Conservation (phyloP, 495 filamentous ascomycete genomes). For the Tuber borchii region DNA sequence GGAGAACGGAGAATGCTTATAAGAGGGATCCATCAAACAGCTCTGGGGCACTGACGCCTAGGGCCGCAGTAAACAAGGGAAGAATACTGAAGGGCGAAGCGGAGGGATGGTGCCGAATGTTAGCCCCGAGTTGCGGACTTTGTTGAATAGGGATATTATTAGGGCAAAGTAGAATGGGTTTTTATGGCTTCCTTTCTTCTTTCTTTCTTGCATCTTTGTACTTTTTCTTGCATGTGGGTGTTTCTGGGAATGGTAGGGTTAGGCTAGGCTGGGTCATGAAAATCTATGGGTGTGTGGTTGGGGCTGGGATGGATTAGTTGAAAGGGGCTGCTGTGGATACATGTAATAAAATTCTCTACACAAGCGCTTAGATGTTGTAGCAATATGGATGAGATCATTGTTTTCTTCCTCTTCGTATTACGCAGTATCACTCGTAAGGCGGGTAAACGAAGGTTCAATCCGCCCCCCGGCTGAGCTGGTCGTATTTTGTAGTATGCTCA, state of each 20-base stretch:
- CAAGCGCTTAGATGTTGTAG: neutral
- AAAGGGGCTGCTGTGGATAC: neutral
- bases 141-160: constrained; percentile 65
- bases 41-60: constrained; percentile 20
- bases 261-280: neutral
- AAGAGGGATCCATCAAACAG: constrained; percentile 11
- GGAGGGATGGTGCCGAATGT: constrained; percentile 45
- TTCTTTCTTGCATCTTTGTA: neutral
- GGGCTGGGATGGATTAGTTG: neutral
- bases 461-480: neutral
- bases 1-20: constrained; percentile 19
- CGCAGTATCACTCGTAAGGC: neutral
- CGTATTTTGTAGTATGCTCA: neutral
- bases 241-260: neutral
- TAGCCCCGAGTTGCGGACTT: constrained; percentile 66
- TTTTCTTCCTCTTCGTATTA: neutral
- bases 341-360: neutral
- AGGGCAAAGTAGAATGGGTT: constrained; percentile 16
- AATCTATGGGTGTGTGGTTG: neutral
- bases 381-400: neutral
- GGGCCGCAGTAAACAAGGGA: constrained; percentile 38
- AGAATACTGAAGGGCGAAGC: constrained; percentile 31
- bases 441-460: neutral
- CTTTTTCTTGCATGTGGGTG: neutral
- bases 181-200: neutral